Conservation (phyloP, 1,284 basidiomycete genomes). For the Blastosporella zonata region DNA sequence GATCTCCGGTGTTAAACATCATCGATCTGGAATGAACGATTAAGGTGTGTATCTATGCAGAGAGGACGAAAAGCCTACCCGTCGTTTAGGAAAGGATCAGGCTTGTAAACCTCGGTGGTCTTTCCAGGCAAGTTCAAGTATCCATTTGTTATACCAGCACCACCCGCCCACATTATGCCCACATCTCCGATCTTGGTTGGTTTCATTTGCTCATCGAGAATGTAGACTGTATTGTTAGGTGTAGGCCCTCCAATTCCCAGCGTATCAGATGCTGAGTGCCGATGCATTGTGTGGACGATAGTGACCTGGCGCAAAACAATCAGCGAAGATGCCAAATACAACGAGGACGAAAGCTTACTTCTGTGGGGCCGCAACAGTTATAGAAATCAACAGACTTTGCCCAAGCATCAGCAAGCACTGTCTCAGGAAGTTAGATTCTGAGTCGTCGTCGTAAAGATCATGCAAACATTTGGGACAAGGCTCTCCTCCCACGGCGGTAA, state of each 20-base stretch:
- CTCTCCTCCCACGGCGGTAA: conserved; percentile 58
- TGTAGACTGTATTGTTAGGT: conserved; percentile 58
- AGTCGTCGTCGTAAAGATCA: not conserved
- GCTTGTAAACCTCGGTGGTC: conserved; percentile 48
- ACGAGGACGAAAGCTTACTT: conserved; percentile 30
- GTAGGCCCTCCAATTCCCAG: conserved; percentile 55
- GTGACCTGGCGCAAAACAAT: conserved; percentile 40
- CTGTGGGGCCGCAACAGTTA: conserved; percentile 50
- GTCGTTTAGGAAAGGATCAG: conserved; percentile 49
- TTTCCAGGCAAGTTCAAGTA: conserved; percentile 54
- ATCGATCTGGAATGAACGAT: conserved; percentile 32
- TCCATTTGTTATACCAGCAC: conserved; percentile 49
- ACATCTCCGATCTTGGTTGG: conserved; percentile 50
- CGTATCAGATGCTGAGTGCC: conserved; percentile 39
- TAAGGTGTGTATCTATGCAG: not conserved
- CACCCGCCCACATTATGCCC: conserved; percentile 61
- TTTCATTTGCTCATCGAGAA: conserved; percentile 49
- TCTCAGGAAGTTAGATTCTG: conserved; percentile 1
- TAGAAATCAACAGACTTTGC: conserved; percentile 38
- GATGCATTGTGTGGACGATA: conserved; percentile 56
- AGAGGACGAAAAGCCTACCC: conserved; percentile 34
- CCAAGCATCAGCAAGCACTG: conserved; percentile 58
- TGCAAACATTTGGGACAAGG: conserved; percentile 51
- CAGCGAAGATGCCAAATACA: not conserved
- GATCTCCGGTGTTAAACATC: conserved; percentile 63